Evolutionary conservation across 345 rosid genomes (phyloP), one percentile per base, ranked within the genome.

Genomic region (Alliaria petiolata): DNA sequence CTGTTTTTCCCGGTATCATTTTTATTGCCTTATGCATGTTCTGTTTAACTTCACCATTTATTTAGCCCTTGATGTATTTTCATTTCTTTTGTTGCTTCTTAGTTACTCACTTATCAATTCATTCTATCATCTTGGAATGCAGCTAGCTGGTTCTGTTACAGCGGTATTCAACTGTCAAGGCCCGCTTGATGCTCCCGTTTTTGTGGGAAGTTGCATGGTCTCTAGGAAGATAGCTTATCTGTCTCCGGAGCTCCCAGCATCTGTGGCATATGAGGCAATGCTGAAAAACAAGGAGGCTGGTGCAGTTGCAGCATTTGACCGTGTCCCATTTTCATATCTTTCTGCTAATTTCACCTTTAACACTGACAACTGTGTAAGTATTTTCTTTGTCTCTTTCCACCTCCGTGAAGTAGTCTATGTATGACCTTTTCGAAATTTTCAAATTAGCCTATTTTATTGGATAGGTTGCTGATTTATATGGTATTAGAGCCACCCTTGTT

Each of bases 121-220:
- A 25, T 67, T 78, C 25, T 61, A 31, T 75, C 69, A 70, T 72
- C 65, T 69, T 76, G 74, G 72, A 67, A 63, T 81, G 83, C 87
- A 93, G 98, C 81, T 93, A 79, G 98, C 98, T 69, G 98, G 98
- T 74, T 89, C 87, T 80, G 87, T 93, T 31, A 93, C 98, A 70
- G 95, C 97, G 56, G 97, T 93, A 53, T 93, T 93, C 79, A 93
- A 93, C 79, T 91, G 97, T 83, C 98, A 93, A 89, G 98, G 98
- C 22, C 98, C 96, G 60, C 74, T 93, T 63, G 93, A 89, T 82
- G 97, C 97, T 76, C 98, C 98, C 6, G 77, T 82, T 72, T 93
- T 93, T 83, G 97, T 93, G 77, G 98, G 98, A 65, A 93, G 98
- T 77, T 96, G 96, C 55, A 89, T 93, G 87, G 95, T 86, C 49